A percentile compares a stretch with the other conserved stretches of the same genome.
Conservation (phyloP, 768 basidiomycete species). For the Suillus occidentalis region DNA sequence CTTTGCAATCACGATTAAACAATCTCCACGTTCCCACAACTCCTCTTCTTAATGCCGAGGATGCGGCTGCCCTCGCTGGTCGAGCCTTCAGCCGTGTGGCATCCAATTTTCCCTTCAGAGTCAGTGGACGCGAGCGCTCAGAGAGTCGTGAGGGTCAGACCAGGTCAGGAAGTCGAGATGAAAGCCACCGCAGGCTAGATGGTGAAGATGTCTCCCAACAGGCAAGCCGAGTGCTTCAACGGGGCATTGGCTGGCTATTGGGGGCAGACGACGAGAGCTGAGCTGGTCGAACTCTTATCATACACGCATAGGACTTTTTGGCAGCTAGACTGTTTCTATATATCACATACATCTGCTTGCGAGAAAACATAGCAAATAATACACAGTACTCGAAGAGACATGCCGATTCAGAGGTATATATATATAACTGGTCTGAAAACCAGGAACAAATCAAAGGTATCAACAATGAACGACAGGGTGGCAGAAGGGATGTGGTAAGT, state of each 20-base stretch:
- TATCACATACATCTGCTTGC: conserved; percentile 17
- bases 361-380: conserved; percentile 16
- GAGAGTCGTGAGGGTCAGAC: conserved; percentile 18
- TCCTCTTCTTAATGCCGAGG: conserved; percentile 68
- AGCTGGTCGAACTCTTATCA: conserved; percentile 4
- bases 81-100: conserved; percentile 78
- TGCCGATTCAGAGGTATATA: conserved; percentile 22
- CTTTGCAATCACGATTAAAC: conserved; percentile 61
- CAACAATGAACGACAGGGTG: conserved; percentile 26
- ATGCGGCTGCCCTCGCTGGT: conserved; percentile 77
- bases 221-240: conserved; percentile 77
- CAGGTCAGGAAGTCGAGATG: conserved; percentile 39
- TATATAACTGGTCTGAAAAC: conserved; percentile 25
- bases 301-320: not conserved
- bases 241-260: conserved; percentile 95
- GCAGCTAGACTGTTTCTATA: conserved; percentile 5
- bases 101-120: conserved; percentile 72
- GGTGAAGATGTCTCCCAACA: conserved; percentile 68
- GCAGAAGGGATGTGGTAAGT: conserved; percentile 22
- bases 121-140: conserved; percentile 40
- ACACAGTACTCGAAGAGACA: conserved; percentile 19
- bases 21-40: conserved; percentile 69
- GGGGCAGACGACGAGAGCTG: conserved; percentile 66
- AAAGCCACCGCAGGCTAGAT: conserved; percentile 42
- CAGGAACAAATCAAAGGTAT: conserved; percentile 15